Conservation (phyloP, 768 basidiomycete genomes). For the Butyriboletus loyo region DNA sequence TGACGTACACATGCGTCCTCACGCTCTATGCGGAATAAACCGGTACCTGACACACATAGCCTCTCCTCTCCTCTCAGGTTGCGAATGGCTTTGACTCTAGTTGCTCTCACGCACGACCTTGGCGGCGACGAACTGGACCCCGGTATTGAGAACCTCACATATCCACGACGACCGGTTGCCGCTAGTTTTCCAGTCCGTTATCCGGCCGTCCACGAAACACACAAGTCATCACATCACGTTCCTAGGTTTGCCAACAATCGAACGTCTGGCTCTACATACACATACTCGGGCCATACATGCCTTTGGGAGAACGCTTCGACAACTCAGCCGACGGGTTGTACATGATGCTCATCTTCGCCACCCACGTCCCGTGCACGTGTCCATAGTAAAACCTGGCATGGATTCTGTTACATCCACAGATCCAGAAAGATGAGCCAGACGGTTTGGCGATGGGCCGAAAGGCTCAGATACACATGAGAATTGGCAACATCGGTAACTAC, state of each 20-base stretch:
- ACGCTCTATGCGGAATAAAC: conserved; percentile 8
- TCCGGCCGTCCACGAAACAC: not conserved
- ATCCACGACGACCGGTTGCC: conserved; percentile 20
- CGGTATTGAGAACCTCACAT: conserved; percentile 4
- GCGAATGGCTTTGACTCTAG: not conserved
- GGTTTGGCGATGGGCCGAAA: not conserved
- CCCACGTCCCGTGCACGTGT: not conserved
- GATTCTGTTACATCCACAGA: not conserved
- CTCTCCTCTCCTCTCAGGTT: not conserved
- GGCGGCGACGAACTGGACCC: conserved; percentile 5
- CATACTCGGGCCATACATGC: no score
- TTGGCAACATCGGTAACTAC: not conserved
- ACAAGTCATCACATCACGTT: not conserved
- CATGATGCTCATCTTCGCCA: not conserved
- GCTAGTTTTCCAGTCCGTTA: not conserved
- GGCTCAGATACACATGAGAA: not conserved
- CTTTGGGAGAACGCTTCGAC: not conserved
- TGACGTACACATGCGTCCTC: not conserved
- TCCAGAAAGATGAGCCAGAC: not conserved
- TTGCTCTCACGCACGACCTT: conserved; percentile 12
- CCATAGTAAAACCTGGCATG: not conserved
- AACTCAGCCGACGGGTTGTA: not conserved
- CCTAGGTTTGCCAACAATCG: not conserved
- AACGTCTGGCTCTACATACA: not conserved
- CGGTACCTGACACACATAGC: conserved; percentile 10